A percentile compares a stretch with the other conserved stretches of the same genome.
phyloP scores from a whole-genome alignment of 73 alveolate genomes.

The Paramecium sexaurelia region DNA sequence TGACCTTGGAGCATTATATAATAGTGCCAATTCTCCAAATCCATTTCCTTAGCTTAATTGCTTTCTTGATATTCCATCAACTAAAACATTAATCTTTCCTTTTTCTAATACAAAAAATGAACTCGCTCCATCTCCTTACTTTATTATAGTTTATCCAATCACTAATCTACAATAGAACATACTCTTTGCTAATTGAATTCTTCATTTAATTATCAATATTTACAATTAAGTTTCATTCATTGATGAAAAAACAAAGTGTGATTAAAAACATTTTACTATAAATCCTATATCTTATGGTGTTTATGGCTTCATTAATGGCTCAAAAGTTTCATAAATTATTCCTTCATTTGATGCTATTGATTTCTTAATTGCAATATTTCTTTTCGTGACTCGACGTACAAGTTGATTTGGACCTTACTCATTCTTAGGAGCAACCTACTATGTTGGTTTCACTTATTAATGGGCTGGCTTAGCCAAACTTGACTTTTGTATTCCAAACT shows the following conservation, averaged over 20 bases:
- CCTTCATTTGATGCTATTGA: conserved; percentile 5
- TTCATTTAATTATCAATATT: not conserved
- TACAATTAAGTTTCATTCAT: conserved; percentile 54
- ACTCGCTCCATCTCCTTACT: conserved; percentile 60
- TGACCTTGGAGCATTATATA: conserved; percentile 74
- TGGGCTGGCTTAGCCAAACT: not conserved
- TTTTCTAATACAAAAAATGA: conserved; percentile 63
- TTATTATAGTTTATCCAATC: conserved; percentile 52
- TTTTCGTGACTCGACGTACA: not conserved
- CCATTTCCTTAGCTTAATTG: conserved; percentile 57
- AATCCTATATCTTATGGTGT: conserved; percentile 1
- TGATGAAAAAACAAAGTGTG: conserved; percentile 26
- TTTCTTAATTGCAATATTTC: conserved; percentile 32
- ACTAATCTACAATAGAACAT: conserved; percentile 64
- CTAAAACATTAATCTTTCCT: conserved; percentile 66
- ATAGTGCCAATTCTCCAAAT: conserved; percentile 73
- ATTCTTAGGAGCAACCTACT: not conserved
- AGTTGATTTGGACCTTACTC: not conserved
- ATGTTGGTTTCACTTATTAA: not conserved
- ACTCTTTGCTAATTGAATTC: conserved; percentile 57
- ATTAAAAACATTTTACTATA: conserved; percentile 7
- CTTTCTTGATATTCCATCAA: conserved; percentile 60
- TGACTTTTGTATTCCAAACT: not conserved
- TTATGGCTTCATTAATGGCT: not conserved
- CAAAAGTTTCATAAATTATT: conserved; percentile 7